phyloP scores from a whole-genome alignment of 2,329 filamentous ascomycete genomes.

The Trichoderma sp. region DNA sequence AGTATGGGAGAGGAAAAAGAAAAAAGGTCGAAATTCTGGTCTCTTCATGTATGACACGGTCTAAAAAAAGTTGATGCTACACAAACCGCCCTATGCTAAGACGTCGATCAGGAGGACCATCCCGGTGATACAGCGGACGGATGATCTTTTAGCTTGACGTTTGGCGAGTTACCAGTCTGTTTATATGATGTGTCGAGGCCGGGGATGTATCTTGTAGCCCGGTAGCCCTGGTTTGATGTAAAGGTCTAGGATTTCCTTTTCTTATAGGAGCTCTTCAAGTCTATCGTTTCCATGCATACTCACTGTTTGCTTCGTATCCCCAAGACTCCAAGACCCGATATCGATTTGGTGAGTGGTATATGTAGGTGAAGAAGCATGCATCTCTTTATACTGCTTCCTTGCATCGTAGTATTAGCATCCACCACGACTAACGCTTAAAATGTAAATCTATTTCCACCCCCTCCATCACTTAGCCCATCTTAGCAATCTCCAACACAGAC shows the following conservation, averaged over 20 bases:
- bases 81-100: background rate
- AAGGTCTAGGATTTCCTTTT: background rate
- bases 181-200: background rate
- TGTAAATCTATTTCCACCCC: background rate
- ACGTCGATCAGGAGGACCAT: background rate
- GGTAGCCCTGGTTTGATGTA: background rate
- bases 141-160: background rate
- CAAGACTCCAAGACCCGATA: background rate
- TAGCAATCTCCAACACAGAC: no score
- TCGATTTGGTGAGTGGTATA: background rate
- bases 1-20: background rate
- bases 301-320: background rate
- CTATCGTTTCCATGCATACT: background rate
- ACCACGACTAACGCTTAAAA: background rate
- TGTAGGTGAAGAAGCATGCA: background rate
- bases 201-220: background rate
- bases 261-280: background rate
- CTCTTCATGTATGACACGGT: background rate
- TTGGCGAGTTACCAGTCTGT: background rate
- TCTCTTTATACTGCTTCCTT: background rate
- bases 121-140: background rate
- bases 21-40: background rate
- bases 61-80: background rate
- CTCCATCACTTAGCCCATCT: no score
- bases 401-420: background rate